Conservation (phyloP, 345 rosid species). For the Garcia nutans region DNA sequence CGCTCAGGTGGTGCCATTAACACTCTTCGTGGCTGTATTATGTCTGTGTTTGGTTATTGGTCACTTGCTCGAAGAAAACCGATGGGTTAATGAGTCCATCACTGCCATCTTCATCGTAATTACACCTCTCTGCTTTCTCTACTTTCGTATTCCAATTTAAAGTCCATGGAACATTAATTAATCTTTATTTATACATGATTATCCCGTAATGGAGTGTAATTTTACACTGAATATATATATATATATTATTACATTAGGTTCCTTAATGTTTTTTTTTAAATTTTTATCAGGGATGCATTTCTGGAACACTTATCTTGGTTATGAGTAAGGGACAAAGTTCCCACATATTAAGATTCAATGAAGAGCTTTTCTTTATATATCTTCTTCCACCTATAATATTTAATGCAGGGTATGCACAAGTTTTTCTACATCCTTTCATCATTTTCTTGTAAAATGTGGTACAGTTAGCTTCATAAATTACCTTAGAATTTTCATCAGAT, state of each 20-base stretch:
- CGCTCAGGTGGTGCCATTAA: conserved; percentile 58
- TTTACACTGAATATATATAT: too few species aligned
- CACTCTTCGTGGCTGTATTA: conserved; percentile 74
- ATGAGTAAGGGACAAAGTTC: conserved; percentile 70
- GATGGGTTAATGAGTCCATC: conserved; percentile 92
- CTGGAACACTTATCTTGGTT: conserved; percentile 59
- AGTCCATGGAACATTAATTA: too few species aligned
- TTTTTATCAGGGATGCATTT: conserved; percentile 53
- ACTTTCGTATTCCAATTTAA: background rate
- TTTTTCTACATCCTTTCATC: background rate
- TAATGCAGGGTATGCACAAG: conserved; percentile 72
- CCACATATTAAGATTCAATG: conserved; percentile 69
- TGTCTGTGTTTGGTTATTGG: conserved; percentile 75
- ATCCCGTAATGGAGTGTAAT: too few species aligned
- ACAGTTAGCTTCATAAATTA: background rate
- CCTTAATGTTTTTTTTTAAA: background rate
- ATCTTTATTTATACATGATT: background rate
- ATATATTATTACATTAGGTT: background rate
- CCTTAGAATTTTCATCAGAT: conserved; percentile 35
- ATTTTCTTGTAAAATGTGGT: background rate
- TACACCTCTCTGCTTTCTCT: background rate
- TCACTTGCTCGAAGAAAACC: conserved; percentile 80
- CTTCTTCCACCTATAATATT: conserved; percentile 97
- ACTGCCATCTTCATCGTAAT: conserved; percentile 78
- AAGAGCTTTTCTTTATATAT: conserved; percentile 83